Base-by-base conservation (phyloP, 768 basidiomycete species). In the Lactifluus hygrophoroides region DNA sequence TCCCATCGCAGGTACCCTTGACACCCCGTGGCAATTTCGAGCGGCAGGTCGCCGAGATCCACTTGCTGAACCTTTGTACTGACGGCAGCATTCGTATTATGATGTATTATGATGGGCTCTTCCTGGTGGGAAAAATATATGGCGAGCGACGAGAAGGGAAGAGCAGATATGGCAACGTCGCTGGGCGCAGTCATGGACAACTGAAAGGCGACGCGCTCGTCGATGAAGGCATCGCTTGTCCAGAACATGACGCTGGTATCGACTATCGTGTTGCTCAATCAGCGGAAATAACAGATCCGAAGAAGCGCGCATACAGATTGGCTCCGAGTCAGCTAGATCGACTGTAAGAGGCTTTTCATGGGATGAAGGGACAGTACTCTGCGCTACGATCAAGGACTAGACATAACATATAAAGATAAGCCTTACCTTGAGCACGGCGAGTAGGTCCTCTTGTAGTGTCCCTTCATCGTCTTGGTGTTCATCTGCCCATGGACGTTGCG, bases 351-450 rank as follows among this genome's bases (percentile, higher is more conserved):
- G 70, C 21, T 76, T 76, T 27, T 83, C 79, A n/a, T 77, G 68
- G 3, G 74, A 73, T 0, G 81, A 70, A 5, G 90, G 90, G 0
- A 86, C 77, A 5, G 88, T 85, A 56, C 82, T 89, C 90, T 94
- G 65, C 17, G 49, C 34, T 23, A 25, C 7, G 10, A n/a, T 35
- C 45, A 27, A 49, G 38, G 23, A 21, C 27, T 3, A 27, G 23
- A 32, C 51, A 44, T 32, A 19, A 34, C 0, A 49, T 7, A 52
- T 28, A 37, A 32, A 40, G 34, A 14, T 35, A 32, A 48, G 21
- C 63, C 72, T 42, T 47, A 90, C 92, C 79, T 81, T 78, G 27
- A 94, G 71, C 16, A 93, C 77, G 3, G 80, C 81, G n/a, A 86
- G 46, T 34, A 95, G 65, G 69, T 91, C 88, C 27, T 88, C 84